Percentiles rank a stretch among this genome's conserved stretches.
These are phyloP conservation scores for Chamaecyparis obtusa DNA, from an alignment of 75 land plant genomes.

Conservation along the genomic window DNA sequence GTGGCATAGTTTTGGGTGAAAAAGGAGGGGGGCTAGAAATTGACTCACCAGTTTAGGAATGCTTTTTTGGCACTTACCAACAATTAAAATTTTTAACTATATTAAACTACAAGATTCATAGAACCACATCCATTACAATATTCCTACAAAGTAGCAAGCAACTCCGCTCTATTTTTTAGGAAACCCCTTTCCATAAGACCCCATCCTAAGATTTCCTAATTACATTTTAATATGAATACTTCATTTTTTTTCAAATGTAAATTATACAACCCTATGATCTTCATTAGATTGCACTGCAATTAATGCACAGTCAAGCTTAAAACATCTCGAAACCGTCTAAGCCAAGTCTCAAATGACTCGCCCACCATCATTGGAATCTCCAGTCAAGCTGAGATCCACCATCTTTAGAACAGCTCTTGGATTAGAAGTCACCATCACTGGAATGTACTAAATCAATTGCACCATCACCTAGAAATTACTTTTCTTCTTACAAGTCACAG, in stretches of 20 bases:
- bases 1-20: no score
- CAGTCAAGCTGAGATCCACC: neutral
- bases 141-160: no score
- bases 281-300: neutral
- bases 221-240: neutral
- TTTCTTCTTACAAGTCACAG: neutral
- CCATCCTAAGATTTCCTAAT: neutral
- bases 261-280: neutral
- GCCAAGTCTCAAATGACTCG: neutral
- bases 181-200: no score
- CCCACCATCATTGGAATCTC: neutral
- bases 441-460: neutral
- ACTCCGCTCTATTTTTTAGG: no score
- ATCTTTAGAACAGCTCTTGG: neutral
- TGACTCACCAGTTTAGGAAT: no score
- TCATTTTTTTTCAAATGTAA: neutral
- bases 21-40: no score
- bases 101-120: no score
- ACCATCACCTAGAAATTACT: neutral
- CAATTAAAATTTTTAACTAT: no score
- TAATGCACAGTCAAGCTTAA: neutral
- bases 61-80: no score
- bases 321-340: neutral
- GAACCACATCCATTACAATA: no score
- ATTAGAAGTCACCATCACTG: neutral